A percentile compares a stretch with the other conserved stretches of the same genome.
Conservation (phyloP, 441 rosid genomes). For the Daphne laureola region DNA sequence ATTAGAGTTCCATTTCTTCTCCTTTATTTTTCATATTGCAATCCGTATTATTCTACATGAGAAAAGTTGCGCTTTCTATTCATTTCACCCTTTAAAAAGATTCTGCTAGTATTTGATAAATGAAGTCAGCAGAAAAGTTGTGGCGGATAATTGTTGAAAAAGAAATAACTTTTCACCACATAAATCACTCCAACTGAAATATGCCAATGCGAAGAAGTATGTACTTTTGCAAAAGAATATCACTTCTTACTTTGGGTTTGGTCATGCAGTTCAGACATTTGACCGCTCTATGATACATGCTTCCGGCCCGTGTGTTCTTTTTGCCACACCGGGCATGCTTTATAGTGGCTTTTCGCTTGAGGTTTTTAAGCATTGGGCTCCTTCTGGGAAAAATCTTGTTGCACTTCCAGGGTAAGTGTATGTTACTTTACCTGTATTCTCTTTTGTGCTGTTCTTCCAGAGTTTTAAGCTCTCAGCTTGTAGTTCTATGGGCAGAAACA, state of each 20-base stretch:
- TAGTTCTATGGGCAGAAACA: not conserved
- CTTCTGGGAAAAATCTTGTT: constrained; percentile 69
- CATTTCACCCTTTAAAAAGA: too few relatives aligned
- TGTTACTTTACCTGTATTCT: constrained; percentile 5
- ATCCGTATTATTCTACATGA: too few relatives aligned
- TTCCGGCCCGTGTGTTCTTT: constrained; percentile 96
- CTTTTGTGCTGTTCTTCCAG: not conserved
- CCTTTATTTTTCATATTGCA: too few relatives aligned
- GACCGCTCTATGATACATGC: constrained; percentile 72
- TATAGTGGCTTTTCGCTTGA: constrained; percentile 92
- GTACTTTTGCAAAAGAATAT: not conserved
- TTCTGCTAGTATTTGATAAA: too few relatives aligned
- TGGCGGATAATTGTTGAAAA: too few relatives aligned
- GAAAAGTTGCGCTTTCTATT: too few relatives aligned
- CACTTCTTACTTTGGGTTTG: constrained; percentile 10
- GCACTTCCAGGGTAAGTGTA: constrained; percentile 76
- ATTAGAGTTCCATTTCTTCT: too few relatives aligned
- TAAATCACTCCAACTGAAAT: too few relatives aligned
- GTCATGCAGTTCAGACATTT: constrained; percentile 59
- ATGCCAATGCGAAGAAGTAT: too few relatives aligned
- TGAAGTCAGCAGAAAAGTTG: too few relatives aligned
- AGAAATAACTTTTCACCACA: too few relatives aligned
- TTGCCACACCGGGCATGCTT: constrained; percentile 98
- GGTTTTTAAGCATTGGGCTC: constrained; percentile 96
- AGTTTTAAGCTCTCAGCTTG: not conserved